These are phyloP conservation scores for Saccharomycopsis babjevae DNA, from an alignment of 805 yeast genomes.

Conservation along the genomic window DNA sequence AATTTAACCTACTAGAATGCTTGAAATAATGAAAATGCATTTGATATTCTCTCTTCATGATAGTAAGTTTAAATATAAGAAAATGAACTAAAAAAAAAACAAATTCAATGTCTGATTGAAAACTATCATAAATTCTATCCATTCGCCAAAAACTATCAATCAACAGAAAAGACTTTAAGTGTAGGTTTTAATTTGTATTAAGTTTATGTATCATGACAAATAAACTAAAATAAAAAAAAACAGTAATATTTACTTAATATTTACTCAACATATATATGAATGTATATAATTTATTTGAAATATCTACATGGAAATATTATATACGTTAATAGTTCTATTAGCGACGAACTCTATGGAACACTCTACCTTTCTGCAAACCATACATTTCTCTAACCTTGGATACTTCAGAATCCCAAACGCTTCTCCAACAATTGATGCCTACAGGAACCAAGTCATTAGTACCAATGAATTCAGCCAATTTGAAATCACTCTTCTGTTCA, in stretches of 20 bases:
- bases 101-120: no score
- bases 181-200: background rate
- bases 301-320: background rate
- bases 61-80: no score
- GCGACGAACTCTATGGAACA: conserved; percentile 56
- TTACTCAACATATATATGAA: background rate
- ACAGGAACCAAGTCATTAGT: conserved; percentile 54
- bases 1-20: no score
- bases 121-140: no score
- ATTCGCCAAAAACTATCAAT: no score
- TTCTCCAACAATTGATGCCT: conserved; percentile 91
- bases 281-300: background rate
- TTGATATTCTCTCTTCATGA: no score
- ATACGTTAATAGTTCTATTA: conserved; percentile 10
- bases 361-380: conserved; percentile 66
- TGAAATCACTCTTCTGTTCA: conserved; percentile 41
- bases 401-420: conserved; percentile 69
- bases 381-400: conserved; percentile 56
- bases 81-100: no score
- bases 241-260: background rate
- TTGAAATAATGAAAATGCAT: no score
- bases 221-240: background rate
- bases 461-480: conserved; percentile 59
- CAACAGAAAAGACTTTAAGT: background rate
- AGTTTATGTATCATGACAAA: background rate